phyloP scores from a whole-genome alignment of 2,329 filamentous ascomycete genomes.

The Fusarium pseudograminearum region DNA sequence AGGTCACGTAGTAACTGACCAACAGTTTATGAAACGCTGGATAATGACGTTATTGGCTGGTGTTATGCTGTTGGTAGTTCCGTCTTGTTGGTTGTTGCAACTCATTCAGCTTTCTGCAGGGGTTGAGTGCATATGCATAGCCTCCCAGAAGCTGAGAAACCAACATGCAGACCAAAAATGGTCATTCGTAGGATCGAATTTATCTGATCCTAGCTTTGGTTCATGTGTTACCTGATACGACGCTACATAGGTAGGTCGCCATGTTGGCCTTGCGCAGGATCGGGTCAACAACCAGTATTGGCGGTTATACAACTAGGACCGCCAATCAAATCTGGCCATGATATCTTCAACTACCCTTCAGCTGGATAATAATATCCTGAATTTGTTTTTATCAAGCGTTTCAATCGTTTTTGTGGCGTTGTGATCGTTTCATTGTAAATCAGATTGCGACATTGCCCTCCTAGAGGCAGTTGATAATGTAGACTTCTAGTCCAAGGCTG shows the following conservation, averaged over 20 bases:
- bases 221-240: not conserved
- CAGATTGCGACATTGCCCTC: not conserved
- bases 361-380: not conserved
- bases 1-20: constrained; percentile 5
- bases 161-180: not conserved
- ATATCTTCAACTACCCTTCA: not conserved
- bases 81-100: constrained; percentile 28
- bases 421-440: not conserved
- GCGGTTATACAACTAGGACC: not conserved
- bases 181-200: not conserved
- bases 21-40: constrained; percentile 21
- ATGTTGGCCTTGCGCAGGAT: not conserved
- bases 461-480: not conserved
- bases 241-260: not conserved
- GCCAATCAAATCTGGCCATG: not conserved
- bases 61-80: constrained; percentile 50
- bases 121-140: constrained; percentile 1
- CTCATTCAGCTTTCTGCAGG: constrained; percentile 39
- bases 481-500: not conserved
- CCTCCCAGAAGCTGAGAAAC: not conserved
- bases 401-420: not conserved
- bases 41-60: constrained; percentile 47
- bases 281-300: constrained; percentile 12
- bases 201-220: not conserved
- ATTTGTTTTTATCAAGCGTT: not conserved